A percentile compares a stretch with the other conserved stretches of the same genome.
Conservation (phyloP, 2,329 filamentous ascomycete species). For the Daldinia sp. region DNA sequence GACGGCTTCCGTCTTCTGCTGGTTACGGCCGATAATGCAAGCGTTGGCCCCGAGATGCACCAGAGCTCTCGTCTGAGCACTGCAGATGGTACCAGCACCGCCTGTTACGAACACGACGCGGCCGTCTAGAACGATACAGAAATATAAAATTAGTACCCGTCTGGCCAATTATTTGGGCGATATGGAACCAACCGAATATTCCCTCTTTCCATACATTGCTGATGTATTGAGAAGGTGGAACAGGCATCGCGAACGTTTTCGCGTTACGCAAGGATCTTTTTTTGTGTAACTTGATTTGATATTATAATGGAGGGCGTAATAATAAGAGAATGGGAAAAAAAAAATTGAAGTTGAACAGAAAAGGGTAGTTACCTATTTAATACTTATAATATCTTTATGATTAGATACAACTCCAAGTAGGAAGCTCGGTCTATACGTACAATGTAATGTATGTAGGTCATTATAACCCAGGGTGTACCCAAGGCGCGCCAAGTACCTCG, state of each 20-base stretch:
- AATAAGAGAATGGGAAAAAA: background rate
- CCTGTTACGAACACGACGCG: conserved; percentile 97
- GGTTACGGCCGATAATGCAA: conserved; percentile 91
- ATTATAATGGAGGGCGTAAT: background rate
- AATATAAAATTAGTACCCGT: conserved; percentile 23
- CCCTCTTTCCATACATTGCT: conserved; percentile 88
- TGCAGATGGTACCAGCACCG: conserved; percentile 93
- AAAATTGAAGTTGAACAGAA: too few relatives aligned
- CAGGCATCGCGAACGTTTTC: conserved; percentile 67
- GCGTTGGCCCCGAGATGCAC: conserved; percentile 93
- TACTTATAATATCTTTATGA: background rate
- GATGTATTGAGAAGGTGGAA: conserved; percentile 79
- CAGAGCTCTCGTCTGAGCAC: conserved; percentile 89
- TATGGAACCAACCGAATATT: conserved; percentile 77
- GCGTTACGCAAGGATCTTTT: background rate
- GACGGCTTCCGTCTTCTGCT: conserved; percentile 84
- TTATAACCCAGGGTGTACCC: background rate
- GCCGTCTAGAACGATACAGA: conserved; percentile 66
- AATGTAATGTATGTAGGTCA: background rate
- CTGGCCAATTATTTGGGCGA: background rate
- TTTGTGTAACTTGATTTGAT: background rate
- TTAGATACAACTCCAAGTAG: background rate
- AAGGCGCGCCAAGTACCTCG: conserved; percentile 15
- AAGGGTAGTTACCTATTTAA: too few relatives aligned
- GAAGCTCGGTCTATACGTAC: background rate